These are phyloP conservation scores for Herpetomonas muscarum DNA, from an alignment of 208 protist species.

Conservation along the genomic window DNA sequence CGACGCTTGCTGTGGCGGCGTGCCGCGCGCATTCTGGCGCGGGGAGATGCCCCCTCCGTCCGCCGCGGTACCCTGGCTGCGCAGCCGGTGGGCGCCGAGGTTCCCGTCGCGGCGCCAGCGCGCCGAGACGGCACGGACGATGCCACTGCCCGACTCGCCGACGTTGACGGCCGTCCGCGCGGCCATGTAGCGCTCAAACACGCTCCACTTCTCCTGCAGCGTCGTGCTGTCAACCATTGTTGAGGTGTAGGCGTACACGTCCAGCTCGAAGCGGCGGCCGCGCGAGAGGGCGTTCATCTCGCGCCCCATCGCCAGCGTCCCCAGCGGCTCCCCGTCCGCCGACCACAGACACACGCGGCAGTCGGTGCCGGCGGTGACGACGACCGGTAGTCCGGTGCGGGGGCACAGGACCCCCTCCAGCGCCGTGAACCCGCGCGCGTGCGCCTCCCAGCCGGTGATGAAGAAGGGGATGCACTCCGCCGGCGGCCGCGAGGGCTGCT, in stretches of 20 bases:
- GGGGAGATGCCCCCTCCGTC: no score
- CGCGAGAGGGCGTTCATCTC: constrained; percentile 27
- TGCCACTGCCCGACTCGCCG: no score
- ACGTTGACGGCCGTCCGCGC: not conserved
- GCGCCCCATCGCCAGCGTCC: constrained; percentile 39
- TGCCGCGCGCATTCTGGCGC: not conserved
- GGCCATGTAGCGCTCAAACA: constrained; percentile 22
- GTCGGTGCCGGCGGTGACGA: constrained; percentile 30
- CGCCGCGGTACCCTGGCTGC: no score
- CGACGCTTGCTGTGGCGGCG: not conserved
- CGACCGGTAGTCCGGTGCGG: constrained; percentile 16
- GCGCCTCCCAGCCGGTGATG: constrained; percentile 29
- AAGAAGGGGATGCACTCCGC: constrained; percentile 14
- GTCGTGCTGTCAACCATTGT: no score
- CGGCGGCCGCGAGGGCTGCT: not conserved
- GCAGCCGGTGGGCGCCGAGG: no score
- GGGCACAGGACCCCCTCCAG: constrained; percentile 24
- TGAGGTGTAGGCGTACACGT: no score
- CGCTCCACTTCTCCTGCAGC: constrained; percentile 16
- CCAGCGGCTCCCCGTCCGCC: constrained; percentile 32
- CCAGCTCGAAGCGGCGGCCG: constrained; percentile 31
- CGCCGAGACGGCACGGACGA: no score
- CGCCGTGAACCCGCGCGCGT: constrained; percentile 23
- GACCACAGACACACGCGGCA: constrained; percentile 34
- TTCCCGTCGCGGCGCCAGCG: no score